phyloP scores from a whole-genome alignment of 768 basidiomycete species.

The Trametopsis cervina region DNA sequence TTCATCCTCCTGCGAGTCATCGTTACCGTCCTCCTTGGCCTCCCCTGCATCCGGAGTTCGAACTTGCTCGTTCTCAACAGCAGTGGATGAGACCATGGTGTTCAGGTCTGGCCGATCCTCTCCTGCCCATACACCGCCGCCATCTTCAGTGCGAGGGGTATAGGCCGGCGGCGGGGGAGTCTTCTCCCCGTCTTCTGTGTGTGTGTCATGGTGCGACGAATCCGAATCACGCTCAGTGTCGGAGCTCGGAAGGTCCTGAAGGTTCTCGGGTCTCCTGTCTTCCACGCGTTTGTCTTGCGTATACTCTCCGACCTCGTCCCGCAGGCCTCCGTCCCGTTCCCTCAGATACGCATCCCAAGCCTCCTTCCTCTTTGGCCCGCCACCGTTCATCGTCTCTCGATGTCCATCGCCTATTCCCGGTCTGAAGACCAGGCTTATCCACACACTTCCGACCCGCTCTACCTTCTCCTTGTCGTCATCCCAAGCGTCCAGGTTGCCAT shows the following conservation, averaged over 20 bases:
- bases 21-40: constrained; percentile 18
- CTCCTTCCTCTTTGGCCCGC: constrained; percentile 18
- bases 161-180: neutral
- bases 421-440: constrained; percentile 21
- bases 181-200: no score
- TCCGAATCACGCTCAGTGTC: neutral
- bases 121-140: no score
- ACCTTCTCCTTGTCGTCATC: constrained; percentile 22
- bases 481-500: constrained; percentile 24
- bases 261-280: constrained; percentile 14
- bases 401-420: constrained; percentile 24
- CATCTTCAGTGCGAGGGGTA: neutral
- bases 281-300: constrained; percentile 12
- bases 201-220: neutral
- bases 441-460: constrained; percentile 20
- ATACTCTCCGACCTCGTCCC: constrained; percentile 16
- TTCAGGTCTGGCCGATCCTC: constrained; percentile 1
- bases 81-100: constrained; percentile 11
- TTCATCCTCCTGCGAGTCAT: constrained; percentile 22
- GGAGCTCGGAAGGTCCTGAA: neutral
- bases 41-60: constrained; percentile 8
- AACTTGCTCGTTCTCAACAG: constrained; percentile 6
- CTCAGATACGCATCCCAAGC: constrained; percentile 23
- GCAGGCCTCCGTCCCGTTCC: constrained; percentile 18
- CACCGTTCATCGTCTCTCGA: constrained; percentile 17